Percentiles rank a stretch among this genome's conserved stretches.
These are phyloP conservation scores for Dipodascus albidus DNA, from an alignment of 805 yeast genomes.

Conservation along the genomic window DNA sequence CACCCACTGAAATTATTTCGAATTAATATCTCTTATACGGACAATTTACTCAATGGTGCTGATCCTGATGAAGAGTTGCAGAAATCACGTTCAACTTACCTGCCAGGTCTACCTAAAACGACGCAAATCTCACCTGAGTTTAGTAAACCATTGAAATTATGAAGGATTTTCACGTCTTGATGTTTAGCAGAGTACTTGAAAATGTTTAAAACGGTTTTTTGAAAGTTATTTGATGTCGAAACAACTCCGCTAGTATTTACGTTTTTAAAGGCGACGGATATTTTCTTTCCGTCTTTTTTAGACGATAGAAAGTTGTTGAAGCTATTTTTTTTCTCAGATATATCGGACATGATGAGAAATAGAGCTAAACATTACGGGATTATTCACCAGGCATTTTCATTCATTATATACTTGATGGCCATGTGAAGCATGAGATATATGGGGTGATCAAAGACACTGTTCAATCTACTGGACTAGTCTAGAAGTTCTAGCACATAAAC, in stretches of 20 bases:
- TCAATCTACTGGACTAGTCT: too few species aligned
- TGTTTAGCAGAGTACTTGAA: not conserved
- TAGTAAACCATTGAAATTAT: slow-evolving; percentile 43
- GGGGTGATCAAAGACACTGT: too few species aligned
- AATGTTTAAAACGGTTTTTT: not conserved
- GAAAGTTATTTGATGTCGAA: not conserved
- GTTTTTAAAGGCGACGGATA: not conserved
- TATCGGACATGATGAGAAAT: not conserved
- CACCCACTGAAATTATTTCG: slow-evolving; percentile 34
- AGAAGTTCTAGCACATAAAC: too few species aligned
- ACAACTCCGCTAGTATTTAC: not conserved
- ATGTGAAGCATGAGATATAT: too few species aligned
- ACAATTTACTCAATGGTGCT: too few species aligned
- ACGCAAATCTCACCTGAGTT: slow-evolving; percentile 60
- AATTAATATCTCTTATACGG: slow-evolving; percentile 72
- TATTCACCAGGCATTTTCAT: too few species aligned
- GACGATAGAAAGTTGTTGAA: not conserved
- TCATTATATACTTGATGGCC: too few species aligned
- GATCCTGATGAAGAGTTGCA: too few species aligned
- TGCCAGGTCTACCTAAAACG: slow-evolving; percentile 62
- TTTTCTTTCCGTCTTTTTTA: not conserved
- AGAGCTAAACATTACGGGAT: too few species aligned
- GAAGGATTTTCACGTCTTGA: slow-evolving; percentile 21
- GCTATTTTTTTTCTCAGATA: not conserved
- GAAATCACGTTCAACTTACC: too few species aligned